Base-by-base conservation (phyloP, 2,329 filamentous ascomycete species). In the Dendryphion nanum region DNA sequence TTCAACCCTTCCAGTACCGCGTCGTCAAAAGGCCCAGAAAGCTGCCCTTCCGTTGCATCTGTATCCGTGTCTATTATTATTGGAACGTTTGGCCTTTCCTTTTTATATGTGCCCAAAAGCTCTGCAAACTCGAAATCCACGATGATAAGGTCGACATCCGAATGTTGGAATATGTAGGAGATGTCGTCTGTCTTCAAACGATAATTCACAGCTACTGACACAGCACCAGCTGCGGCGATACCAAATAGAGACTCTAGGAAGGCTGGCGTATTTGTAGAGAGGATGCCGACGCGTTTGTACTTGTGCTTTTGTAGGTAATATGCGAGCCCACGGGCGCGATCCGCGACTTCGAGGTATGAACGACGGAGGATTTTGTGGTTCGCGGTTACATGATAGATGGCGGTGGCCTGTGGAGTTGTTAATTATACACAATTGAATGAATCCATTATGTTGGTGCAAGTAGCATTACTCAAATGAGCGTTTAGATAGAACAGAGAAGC, bases 181-280 rank as follows among this genome's bases (percentile, higher is more conserved):
- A 98, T 84, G 57, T 98, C 93, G 45, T 90, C 87, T 23, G 78
- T 73, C 63, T 93, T 93, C 31, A 96, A 71, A 2, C 84, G 72
- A 53, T 86, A 86, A 50, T 88, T 88, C 31, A 83, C 79, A 3
- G 75, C 76, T 37, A 95, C 85, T 44, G 89, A 81, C 17, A 94
- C 79, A 6, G 76, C 86, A 1, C 89, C 89, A 0, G 86, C 86
- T 1, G 86, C 90, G 1, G 83, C 83, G 51, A 96, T 85, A 2
- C 86, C 93, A 59, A 88, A 98, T 45, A 95, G 87, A 5, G 82
- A 79, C 68, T 97, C 91, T 18, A 98, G 74, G 55, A 97, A 97
- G 0, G 90, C 90, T 0, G 93, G 93, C 1, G 93, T 98, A 63
- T 98, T 98, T 3, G 93, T 87, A 6, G 82, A 83, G 8, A 98